phyloP scores from a whole-genome alignment of 371 early-diverging fungal species.

The Dichotomocladium elegans region DNA sequence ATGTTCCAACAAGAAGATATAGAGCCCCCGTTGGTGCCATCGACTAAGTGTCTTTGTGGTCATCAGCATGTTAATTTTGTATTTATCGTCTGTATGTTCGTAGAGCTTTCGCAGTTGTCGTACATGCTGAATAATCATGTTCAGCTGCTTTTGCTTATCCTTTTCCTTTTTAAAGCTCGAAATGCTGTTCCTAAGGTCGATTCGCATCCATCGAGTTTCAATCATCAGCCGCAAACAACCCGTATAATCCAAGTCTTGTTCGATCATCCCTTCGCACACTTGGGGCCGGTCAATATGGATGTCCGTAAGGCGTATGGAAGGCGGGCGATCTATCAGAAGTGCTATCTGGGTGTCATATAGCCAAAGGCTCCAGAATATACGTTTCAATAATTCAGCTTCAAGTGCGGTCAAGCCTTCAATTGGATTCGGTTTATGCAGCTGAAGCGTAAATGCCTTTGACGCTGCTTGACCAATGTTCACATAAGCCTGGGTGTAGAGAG shows the following conservation, averaged over 20 bases:
- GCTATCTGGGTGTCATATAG: constrained; percentile 18
- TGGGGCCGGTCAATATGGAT: constrained; percentile 14
- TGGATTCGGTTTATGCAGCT: constrained; percentile 4
- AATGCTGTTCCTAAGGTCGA: constrained; percentile 7
- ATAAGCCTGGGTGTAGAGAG: constrained; percentile 16
- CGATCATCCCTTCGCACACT: constrained; percentile 5
- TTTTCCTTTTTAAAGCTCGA: constrained; percentile 6
- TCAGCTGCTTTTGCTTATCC: constrained; percentile 8
- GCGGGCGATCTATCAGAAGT: constrained; percentile 7
- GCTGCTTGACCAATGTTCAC: constrained; percentile 17
- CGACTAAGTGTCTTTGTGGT: not conserved
- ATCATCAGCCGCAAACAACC: constrained; percentile 10
- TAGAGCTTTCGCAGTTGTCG: constrained; percentile 15
- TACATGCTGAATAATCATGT: constrained; percentile 15
- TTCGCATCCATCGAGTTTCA: constrained; percentile 17
- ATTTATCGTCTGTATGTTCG: constrained; percentile 7
- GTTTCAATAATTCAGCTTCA: constrained; percentile 11
- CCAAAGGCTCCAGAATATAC: constrained; percentile 21
- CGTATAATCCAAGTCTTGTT: constrained; percentile 13
- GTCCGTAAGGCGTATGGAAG: constrained; percentile 8
- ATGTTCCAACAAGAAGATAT: constrained; percentile 13
- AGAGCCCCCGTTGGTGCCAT: constrained; percentile 9
- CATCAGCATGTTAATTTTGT: constrained; percentile 6
- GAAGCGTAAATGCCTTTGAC: constrained; percentile 11
- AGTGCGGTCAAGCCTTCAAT: not conserved